A percentile compares a stretch with the other conserved stretches of the same genome.
Conservation (phyloP, 768 basidiomycete genomes). For the Brasilioporus rufonigricans region DNA sequence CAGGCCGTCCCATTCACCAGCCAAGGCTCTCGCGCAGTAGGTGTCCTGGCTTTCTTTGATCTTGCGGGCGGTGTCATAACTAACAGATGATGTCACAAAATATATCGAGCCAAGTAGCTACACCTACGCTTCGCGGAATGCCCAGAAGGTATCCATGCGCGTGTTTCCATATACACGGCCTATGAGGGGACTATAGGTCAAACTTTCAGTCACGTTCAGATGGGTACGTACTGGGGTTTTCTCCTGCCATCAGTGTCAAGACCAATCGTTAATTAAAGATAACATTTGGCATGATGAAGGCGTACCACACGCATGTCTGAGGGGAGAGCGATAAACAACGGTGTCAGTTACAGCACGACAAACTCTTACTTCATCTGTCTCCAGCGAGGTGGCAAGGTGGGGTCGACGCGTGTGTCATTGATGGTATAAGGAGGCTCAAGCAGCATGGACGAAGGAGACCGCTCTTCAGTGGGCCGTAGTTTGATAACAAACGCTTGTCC, state of each 20-base stretch:
- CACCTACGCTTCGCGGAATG: conserved; percentile 49
- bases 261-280: not conserved
- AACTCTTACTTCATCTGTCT: conserved; percentile 71
- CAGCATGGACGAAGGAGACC: conserved; percentile 77
- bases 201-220: not conserved
- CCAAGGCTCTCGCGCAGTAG: conserved; percentile 45
- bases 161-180: conserved; percentile 32
- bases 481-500: conserved; percentile 91
- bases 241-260: conserved; percentile 31
- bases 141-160: conserved; percentile 50
- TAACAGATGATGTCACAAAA: conserved; percentile 12
- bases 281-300: not conserved
- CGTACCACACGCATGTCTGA: conserved; percentile 60
- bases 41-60: conserved; percentile 55
- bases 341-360: not conserved
- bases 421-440: conserved; percentile 78
- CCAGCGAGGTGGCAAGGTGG: conserved; percentile 55
- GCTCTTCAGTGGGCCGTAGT: conserved; percentile 71
- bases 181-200: conserved; percentile 5
- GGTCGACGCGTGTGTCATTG: conserved; percentile 41
- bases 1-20: conserved; percentile 39
- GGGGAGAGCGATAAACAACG: conserved; percentile 3
- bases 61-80: conserved; percentile 52
- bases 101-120: not conserved
- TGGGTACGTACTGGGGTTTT: conserved; percentile 42